Conservation (phyloP, 306 rosid genomes). For the Vicia sativa region DNA sequence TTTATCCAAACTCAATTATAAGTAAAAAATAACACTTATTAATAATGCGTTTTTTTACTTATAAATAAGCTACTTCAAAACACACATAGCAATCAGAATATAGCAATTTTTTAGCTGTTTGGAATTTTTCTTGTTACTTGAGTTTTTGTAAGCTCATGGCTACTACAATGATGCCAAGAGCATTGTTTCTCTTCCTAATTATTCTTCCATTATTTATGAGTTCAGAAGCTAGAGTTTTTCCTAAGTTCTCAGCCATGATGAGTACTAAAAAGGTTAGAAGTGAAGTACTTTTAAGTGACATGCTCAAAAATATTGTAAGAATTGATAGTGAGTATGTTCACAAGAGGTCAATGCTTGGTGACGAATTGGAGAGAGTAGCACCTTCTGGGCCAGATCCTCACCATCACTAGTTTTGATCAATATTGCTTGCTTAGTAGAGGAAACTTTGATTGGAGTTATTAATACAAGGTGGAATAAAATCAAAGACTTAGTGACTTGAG, state of each 20-base stretch:
- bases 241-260: conserved; percentile 23
- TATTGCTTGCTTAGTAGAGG: conserved; percentile 7
- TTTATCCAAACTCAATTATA: no score
- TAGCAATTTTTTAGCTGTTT: conserved; percentile 18
- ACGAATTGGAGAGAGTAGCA: conserved; percentile 35
- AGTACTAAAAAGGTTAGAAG: conserved; percentile 33
- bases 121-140: conserved; percentile 1
- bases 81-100: neutral
- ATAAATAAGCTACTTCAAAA: conserved; percentile 5
- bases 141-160: conserved; percentile 38
- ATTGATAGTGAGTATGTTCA: conserved; percentile 3
- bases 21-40: no score
- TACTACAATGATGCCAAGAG: conserved; percentile 39
- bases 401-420: conserved; percentile 48
- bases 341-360: conserved; percentile 43
- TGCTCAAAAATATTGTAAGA: conserved; percentile 6
- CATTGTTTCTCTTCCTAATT: conserved; percentile 34
- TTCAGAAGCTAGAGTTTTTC: conserved; percentile 46
- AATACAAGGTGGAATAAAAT: neutral
- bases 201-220: conserved; percentile 38
- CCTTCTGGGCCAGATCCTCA: conserved; percentile 67
- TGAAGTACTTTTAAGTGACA: conserved; percentile 38
- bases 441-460: conserved; percentile 2
- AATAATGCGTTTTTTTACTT: no score
- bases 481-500: neutral